These are phyloP conservation scores for Salisapilia sapeloensis DNA, from an alignment of 352 stramenopile species.

Conservation along the genomic window DNA sequence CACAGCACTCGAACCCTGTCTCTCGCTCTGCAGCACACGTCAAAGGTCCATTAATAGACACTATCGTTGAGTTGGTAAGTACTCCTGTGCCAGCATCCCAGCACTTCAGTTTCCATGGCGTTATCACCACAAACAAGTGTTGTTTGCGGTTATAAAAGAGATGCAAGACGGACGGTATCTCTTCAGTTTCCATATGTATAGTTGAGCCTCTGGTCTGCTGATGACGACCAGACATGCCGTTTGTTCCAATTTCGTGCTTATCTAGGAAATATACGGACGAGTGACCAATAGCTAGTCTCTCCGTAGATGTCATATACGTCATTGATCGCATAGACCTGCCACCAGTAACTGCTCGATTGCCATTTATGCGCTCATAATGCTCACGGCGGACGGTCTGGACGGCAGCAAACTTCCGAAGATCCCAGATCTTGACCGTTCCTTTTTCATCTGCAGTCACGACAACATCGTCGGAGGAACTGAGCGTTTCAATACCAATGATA, in stretches of 20 bases:
- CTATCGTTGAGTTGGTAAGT: too few relatives aligned
- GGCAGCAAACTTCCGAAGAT: conserved; percentile 23
- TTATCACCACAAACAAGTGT: too few relatives aligned
- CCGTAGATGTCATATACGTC: conserved; percentile 12
- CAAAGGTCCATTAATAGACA: too few relatives aligned
- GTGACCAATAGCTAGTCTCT: conserved; percentile 25
- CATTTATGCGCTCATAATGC: conserved; percentile 14
- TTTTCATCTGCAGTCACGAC: conserved; percentile 30
- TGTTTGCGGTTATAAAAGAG: too few relatives aligned
- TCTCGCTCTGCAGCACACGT: too few relatives aligned
- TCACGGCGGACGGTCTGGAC: conserved; percentile 19
- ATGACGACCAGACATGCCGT: not conserved
- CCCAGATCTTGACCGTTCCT: conserved; percentile 34
- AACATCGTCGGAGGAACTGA: too few relatives aligned
- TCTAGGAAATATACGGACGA: conserved; percentile 41
- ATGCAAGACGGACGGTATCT: too few relatives aligned
- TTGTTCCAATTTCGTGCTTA: not conserved
- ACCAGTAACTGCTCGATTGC: conserved; percentile 1
- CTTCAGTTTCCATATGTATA: too few relatives aligned
- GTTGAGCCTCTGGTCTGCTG: not conserved
- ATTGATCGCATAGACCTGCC: conserved; percentile 15
- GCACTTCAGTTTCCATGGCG: too few relatives aligned
- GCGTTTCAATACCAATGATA: conserved; percentile 32
- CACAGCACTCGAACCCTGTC: too few relatives aligned
- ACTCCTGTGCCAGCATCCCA: too few relatives aligned